Conservation (phyloP, 2,329 filamentous ascomycete species). For the Fusarium veterinarium region DNA sequence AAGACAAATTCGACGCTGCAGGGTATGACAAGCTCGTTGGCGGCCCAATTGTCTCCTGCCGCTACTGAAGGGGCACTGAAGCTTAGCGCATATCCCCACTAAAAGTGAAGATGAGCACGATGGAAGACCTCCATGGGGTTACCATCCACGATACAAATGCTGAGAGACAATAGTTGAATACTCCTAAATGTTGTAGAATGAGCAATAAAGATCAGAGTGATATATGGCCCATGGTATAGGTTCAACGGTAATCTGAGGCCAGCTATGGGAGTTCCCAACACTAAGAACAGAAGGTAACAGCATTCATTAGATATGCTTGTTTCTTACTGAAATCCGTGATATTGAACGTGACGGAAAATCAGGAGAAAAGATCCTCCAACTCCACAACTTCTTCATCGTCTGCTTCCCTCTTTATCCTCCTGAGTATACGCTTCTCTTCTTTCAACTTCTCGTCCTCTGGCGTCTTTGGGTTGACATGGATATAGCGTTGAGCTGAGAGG, state of each 20-base stretch:
- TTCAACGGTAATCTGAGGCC: rapidly evolving
- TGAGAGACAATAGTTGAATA: rapidly evolving
- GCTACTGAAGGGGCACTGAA: not conserved
- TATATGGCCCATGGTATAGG: rapidly evolving
- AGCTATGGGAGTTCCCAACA: not conserved
- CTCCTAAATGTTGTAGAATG: not conserved
- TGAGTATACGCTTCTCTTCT: not conserved
- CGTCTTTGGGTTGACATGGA: not conserved
- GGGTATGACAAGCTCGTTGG: not conserved
- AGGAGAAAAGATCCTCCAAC: not conserved
- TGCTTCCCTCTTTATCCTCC: not conserved
- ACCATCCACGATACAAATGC: not conserved
- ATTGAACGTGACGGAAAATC: not conserved
- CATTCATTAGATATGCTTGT: rapidly evolving
- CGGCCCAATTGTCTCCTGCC: rapidly evolving
- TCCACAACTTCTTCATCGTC: not conserved
- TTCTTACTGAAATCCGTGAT: not conserved
- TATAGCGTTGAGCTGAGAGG: not conserved
- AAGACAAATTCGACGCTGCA: not conserved
- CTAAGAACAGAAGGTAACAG: not conserved
- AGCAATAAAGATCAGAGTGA: too few relatives aligned
- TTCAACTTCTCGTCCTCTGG: not conserved
- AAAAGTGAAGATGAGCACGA: not conserved
- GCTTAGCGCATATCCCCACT: too few relatives aligned
- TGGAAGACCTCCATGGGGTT: not conserved